Evolutionary conservation across 805 yeast species (phyloP), one percentile per base, ranked within the genome.

Genomic region (Candida sanyiensis): DNA sequence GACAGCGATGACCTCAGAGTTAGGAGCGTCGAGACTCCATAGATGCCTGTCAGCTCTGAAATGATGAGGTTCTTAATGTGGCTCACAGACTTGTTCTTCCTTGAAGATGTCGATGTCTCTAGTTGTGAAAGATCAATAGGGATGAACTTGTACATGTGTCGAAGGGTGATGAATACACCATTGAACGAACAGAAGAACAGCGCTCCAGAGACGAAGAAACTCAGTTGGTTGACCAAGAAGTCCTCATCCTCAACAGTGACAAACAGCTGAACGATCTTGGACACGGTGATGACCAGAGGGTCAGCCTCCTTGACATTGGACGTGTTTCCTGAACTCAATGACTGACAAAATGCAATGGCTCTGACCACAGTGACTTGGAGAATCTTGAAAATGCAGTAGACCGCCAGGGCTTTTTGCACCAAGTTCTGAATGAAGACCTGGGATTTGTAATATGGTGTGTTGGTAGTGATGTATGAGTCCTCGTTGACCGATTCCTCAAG

Each of bases 121-220:
- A 45, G 38, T 5, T 51, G 40, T 26, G 59, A 61, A n/a, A 64
- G 46, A 29, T 58, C 57, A 7, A 59, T 43, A 3, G 71, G 71
- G 7, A 66, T 37, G 28, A 66, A 50, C 11, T 61, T 58, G 27
- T 63, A 53, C 12, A 80, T 58, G 24, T 80, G 79, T 29, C 74
- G 69, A 42, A 81, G 70, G 0, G 89, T 80, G 28, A 70, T 61
- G 34, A 70, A 56, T 1, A 82, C 88, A 39, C 80, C 80, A 19
- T 82, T 77, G 48, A 82, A 69, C 1, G 86, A 77, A 42, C 82
- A 70, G 1, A 74, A 51, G 48, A 82, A 81, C 37, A 82, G 62
- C 12, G 71, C 67, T 9, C 80, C 75, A 1, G 85, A 75, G 12
- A 81, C 52, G 3, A 75, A 45, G 42, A 81, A 67, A 32, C 69